Conservation (phyloP, 805 yeast species). For the Cyberlindnera xylosilytica region DNA sequence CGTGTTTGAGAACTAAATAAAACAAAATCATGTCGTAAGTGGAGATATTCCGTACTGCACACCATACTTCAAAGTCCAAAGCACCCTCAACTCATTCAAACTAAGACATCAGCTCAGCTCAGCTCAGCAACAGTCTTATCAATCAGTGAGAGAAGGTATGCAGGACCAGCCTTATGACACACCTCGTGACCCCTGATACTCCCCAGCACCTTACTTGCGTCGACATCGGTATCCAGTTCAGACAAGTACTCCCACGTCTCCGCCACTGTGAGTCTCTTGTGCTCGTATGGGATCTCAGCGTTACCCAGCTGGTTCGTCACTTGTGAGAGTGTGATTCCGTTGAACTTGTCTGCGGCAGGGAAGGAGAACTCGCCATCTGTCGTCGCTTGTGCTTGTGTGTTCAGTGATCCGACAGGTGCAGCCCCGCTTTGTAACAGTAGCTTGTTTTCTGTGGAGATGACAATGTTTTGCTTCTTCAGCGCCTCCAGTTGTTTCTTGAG, state of each 20-base stretch:
- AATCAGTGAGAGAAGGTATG: slow-evolving; percentile 41
- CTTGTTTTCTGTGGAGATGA: slow-evolving; percentile 62
- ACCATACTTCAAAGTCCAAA: no score
- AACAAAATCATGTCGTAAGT: no score
- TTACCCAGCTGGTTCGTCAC: slow-evolving; percentile 22
- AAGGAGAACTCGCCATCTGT: slow-evolving; percentile 24
- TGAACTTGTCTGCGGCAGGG: slow-evolving; percentile 27
- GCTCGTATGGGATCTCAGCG: slow-evolving; percentile 24
- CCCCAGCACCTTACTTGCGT: slow-evolving; percentile 56
- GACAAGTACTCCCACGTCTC: slow-evolving; percentile 82
- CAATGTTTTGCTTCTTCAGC: slow-evolving; percentile 50
- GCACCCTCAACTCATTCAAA: no score
- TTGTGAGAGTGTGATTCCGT: slow-evolving; percentile 4
- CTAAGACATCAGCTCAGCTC: no score
- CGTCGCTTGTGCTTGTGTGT: no score
- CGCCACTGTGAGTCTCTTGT: slow-evolving; percentile 60
- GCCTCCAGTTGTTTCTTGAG: slow-evolving; percentile 47
- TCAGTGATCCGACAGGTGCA: background rate
- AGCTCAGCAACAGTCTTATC: no score
- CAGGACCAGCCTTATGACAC: slow-evolving; percentile 82
- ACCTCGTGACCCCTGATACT: slow-evolving; percentile 61
- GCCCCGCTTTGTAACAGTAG: slow-evolving; percentile 37
- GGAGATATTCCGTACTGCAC: no score
- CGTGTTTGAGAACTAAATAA: no score
- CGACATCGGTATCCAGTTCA: slow-evolving; percentile 46